These are phyloP conservation scores for Entomortierella lignicola DNA, from an alignment of 192 early-diverging fungal genomes.

Conservation along the genomic window DNA sequence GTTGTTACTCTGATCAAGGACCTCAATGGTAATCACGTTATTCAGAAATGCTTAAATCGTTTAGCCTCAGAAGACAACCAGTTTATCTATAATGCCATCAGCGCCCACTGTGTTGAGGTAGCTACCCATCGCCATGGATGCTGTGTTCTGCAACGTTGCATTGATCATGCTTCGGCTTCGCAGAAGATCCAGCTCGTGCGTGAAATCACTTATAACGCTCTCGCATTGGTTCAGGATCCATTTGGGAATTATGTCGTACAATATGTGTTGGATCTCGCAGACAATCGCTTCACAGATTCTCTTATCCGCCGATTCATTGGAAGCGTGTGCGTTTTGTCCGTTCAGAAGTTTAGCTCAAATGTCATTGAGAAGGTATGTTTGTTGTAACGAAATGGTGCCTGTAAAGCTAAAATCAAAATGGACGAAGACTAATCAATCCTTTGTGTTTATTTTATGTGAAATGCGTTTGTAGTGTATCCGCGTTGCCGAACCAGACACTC, in stretches of 20 bases:
- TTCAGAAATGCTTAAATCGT: slow-evolving; percentile 90
- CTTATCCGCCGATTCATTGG: slow-evolving; percentile 81
- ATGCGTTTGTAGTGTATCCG: slow-evolving; percentile 79
- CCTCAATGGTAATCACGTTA: slow-evolving; percentile 94
- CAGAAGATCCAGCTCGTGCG: slow-evolving; percentile 83
- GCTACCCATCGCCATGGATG: slow-evolving; percentile 94
- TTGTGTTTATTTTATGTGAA: neutral
- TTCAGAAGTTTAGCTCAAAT: slow-evolving; percentile 94
- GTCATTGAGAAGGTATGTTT: slow-evolving; percentile 86
- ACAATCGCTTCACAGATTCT: slow-evolving; percentile 73
- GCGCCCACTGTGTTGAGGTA: slow-evolving; percentile 80
- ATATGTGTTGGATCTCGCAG: slow-evolving; percentile 86
- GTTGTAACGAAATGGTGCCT: neutral
- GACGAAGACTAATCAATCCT: no score
- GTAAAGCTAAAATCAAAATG: neutral
- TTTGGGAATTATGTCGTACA: slow-evolving; percentile 96
- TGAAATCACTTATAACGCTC: slow-evolving; percentile 79
- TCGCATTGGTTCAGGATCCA: slow-evolving; percentile 87
- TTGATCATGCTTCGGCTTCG: slow-evolving; percentile 78
- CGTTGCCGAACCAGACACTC: slow-evolving; percentile 76
- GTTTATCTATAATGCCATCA: slow-evolving; percentile 89
- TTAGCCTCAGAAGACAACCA: slow-evolving; percentile 82
- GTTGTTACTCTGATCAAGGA: slow-evolving; percentile 89
- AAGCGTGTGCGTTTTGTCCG: slow-evolving; percentile 79
- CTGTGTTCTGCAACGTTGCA: slow-evolving; percentile 92